A percentile compares a stretch with the other conserved stretches of the same genome.
phyloP scores from a whole-genome alignment of 768 basidiomycete species.

The Kwoniella shandongensis region DNA sequence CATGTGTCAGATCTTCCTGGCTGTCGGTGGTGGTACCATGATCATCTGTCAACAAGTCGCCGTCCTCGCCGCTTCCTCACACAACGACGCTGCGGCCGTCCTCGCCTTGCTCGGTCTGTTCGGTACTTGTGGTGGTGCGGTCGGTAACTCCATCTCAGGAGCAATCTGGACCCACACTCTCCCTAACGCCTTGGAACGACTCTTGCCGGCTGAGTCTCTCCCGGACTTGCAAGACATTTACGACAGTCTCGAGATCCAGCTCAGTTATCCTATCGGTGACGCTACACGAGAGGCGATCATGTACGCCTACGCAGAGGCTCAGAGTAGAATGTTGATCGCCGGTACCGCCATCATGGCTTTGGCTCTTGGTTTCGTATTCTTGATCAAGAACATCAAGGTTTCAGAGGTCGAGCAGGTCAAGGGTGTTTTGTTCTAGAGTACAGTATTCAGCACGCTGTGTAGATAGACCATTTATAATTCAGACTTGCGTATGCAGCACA shows the following conservation, averaged over 20 bases:
- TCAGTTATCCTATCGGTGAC: conserved; percentile 35
- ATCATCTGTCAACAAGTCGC: conserved; percentile 39
- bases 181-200: conserved; percentile 25
- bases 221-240: conserved; percentile 34
- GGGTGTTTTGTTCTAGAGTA: conserved; percentile 38
- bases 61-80: conserved; percentile 32
- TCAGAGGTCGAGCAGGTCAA: conserved; percentile 42
- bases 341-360: conserved; percentile 37
- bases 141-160: conserved; percentile 47
- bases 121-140: conserved; percentile 31
- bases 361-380: conserved; percentile 19
- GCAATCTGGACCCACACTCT: conserved; percentile 50
- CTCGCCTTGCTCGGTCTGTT: conserved; percentile 37
- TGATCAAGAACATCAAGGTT: conserved; percentile 44
- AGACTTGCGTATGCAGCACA: too few species aligned
- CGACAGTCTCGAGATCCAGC: conserved; percentile 35
- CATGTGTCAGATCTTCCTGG: conserved; percentile 44
- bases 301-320: conserved; percentile 32
- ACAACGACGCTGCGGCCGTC: conserved; percentile 34
- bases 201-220: conserved; percentile 30
- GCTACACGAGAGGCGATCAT: conserved; percentile 35
- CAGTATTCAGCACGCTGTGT: too few species aligned
- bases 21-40: conserved; percentile 33
- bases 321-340: conserved; percentile 44
- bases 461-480: too few species aligned